Evolutionary conservation across 1,284 basidiomycete genomes (phyloP).

Genomic region (Psilocybe mexicana): DNA sequence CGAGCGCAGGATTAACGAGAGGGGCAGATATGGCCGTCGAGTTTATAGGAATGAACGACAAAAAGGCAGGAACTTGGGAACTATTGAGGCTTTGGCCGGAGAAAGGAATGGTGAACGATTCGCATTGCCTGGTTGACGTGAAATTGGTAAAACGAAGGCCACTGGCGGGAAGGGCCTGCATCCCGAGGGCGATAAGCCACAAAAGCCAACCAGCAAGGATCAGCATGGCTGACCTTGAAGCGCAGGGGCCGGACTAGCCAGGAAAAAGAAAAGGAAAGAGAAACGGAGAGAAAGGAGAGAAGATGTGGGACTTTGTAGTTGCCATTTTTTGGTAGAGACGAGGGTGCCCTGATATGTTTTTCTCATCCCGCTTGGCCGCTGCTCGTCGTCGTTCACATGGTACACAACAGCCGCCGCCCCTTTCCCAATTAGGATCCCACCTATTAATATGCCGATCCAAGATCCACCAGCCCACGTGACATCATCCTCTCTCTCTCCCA

Average conservation of each 20-base stretch:
- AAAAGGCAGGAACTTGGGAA: conserved; percentile 39
- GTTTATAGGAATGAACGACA: conserved; percentile 57
- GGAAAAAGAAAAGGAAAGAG: conserved; percentile 16
- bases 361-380: conserved; percentile 10
- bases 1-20: conserved; percentile 42
- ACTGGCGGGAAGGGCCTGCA: conserved; percentile 49
- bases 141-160: conserved; percentile 44
- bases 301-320: conserved; percentile 9
- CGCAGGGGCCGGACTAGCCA: conserved; percentile 22
- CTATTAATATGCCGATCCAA: conserved; percentile 10
- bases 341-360: conserved; percentile 5
- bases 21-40: conserved; percentile 49
- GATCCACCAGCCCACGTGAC: conserved; percentile 33
- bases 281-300: conserved; percentile 16
- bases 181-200: conserved; percentile 35
- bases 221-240: conserved; percentile 18
- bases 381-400: not conserved
- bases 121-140: conserved; percentile 56
- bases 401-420: conserved; percentile 4
- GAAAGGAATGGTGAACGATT: conserved; percentile 49
- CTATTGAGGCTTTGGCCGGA: conserved; percentile 31
- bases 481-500: conserved; percentile 24
- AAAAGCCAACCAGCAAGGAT: conserved; percentile 28
- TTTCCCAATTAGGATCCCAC: conserved; percentile 11
- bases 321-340: conserved; percentile 11